A percentile compares a stretch with the other conserved stretches of the same genome.
Conservation (phyloP, 257 asterid genomes). For the Osmanthus fragrans region DNA sequence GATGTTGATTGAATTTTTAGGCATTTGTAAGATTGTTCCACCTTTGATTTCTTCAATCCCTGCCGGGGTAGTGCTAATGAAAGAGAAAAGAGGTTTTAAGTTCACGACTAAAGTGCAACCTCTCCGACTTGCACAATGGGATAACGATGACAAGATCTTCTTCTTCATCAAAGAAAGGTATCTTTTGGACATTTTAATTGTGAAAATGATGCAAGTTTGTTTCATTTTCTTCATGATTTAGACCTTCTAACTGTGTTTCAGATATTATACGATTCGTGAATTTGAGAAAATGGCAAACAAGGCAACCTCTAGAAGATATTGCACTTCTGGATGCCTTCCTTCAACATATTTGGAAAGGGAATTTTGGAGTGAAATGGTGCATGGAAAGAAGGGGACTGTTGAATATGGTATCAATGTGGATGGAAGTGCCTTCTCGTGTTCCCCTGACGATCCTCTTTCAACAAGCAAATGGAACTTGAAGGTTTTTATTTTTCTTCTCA, state of each 20-base stretch:
- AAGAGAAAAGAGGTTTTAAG: slow-evolving; percentile 30
- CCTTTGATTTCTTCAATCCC: slow-evolving; percentile 37
- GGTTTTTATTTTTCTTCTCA: slow-evolving; percentile 20
- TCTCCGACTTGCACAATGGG: slow-evolving; percentile 38
- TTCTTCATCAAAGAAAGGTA: slow-evolving; percentile 39
- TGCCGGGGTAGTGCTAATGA: slow-evolving; percentile 42
- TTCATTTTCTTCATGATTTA: background rate
- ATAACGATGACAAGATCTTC: slow-evolving; percentile 29
- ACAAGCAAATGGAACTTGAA: slow-evolving; percentile 49
- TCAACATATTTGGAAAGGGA: slow-evolving; percentile 37
- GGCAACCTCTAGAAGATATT: slow-evolving; percentile 30
- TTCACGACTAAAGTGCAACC: slow-evolving; percentile 46
- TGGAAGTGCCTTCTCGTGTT: slow-evolving; percentile 50
- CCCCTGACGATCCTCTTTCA: slow-evolving; percentile 35
- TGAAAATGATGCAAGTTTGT: background rate
- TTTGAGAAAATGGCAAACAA: slow-evolving; percentile 50
- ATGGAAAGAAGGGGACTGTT: slow-evolving; percentile 31
- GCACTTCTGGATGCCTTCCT: slow-evolving; percentile 41
- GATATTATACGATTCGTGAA: slow-evolving; percentile 36
- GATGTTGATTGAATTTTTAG: slow-evolving; percentile 23
- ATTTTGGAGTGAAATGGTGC: slow-evolving; percentile 39
- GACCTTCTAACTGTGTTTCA: background rate
- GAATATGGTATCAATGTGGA: slow-evolving; percentile 46
- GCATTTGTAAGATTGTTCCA: slow-evolving; percentile 47
- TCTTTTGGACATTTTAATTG: background rate